These are phyloP conservation scores for Agrocybe pediades DNA, from an alignment of 768 basidiomycete species.

Conservation along the genomic window DNA sequence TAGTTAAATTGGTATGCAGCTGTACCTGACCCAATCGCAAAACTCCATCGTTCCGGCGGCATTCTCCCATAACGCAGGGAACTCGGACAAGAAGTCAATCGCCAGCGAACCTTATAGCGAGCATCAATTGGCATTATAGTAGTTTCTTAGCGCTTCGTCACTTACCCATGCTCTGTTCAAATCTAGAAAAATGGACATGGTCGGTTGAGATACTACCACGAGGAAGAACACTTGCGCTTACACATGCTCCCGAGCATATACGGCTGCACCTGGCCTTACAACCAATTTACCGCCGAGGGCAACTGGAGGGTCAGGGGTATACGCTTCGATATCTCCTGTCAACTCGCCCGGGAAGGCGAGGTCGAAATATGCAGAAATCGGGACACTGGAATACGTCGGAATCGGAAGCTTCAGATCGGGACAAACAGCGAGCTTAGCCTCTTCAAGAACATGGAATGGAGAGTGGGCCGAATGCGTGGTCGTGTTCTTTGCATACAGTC, in stretches of 20 bases:
- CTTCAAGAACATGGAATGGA: neutral
- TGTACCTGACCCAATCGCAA: neutral
- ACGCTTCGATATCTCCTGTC: neutral
- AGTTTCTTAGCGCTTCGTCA: neutral
- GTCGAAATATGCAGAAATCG: neutral
- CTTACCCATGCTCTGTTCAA: neutral
- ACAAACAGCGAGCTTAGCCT: neutral
- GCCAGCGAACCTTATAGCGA: neutral
- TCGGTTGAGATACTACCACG: neutral
- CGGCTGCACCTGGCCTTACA: neutral
- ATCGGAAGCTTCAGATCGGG: neutral
- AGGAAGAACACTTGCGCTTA: neutral
- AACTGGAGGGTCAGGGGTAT: neutral
- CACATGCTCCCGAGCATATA: neutral
- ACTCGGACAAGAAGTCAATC: neutral
- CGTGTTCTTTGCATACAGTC: neutral
- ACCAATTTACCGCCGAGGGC: neutral
- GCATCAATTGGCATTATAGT: neutral
- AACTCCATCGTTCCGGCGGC: neutral
- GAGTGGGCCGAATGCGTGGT: neutral
- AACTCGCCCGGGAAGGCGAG: neutral
- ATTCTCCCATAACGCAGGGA: neutral
- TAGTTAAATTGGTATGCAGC: neutral
- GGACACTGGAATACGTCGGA: neutral
- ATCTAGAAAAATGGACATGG: neutral